phyloP scores from a whole-genome alignment of 2,329 filamentous ascomycete genomes.

The Sclerotinia borealis region DNA sequence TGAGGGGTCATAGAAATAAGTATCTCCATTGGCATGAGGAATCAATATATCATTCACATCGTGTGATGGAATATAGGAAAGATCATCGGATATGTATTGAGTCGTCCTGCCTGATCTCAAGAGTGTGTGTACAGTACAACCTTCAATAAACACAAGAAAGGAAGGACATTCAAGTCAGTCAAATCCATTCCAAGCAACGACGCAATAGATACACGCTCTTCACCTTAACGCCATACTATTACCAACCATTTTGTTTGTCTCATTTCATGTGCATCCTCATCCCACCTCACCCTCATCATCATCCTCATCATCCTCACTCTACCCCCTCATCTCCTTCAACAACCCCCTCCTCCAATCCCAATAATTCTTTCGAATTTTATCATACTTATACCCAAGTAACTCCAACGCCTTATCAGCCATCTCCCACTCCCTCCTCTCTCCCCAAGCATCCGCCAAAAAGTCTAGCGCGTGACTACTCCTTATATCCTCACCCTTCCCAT shows the following conservation, averaged over 20 bases:
- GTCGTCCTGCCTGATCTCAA: no score
- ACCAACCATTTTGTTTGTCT: not conserved
- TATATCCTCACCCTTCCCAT: conserved; percentile 42
- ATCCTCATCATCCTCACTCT: not conserved
- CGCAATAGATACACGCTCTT: not conserved
- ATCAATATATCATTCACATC: not conserved
- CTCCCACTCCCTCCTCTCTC: conserved; percentile 48
- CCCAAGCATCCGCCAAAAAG: conserved; percentile 60
- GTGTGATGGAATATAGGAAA: not conserved
- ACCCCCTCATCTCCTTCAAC: conserved; percentile 15
- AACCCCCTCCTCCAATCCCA: conserved; percentile 66
- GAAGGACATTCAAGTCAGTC: not conserved
- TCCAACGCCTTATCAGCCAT: conserved; percentile 65
- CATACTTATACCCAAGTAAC: conserved; percentile 76
- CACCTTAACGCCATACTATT: not conserved
- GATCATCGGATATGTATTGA: not conserved
- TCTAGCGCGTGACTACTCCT: conserved; percentile 64
- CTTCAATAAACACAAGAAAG: not conserved
- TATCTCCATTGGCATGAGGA: not conserved
- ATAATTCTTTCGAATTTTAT: conserved; percentile 85
- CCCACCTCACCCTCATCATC: not conserved
- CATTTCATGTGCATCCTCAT: not conserved
- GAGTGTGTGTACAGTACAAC: not conserved
- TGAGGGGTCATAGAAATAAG: not conserved
- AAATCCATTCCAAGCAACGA: not conserved